Evolutionary conservation across 208 protist species (phyloP), one percentile per base, ranked within the genome.

Genomic region (Phytomonas sp.): DNA sequence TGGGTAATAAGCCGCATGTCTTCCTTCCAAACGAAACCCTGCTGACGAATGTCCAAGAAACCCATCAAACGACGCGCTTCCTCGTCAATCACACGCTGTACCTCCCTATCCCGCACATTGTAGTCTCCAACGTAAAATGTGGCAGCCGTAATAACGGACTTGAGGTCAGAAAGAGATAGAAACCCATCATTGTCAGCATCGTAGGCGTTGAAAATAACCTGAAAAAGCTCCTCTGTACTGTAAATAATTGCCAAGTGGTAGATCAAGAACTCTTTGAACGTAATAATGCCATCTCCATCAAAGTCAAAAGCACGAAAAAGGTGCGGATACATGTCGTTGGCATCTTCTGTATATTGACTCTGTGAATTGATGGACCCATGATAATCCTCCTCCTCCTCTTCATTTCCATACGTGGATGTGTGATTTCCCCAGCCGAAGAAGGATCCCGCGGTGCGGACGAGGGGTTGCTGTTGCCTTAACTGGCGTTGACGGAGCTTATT

Each of bases 141-240:
- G 56, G 93, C 89, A 4, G 83, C 87, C 34, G 92, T 93, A 56
- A 98, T 89, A 43, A 97, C 92, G 62, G 78, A 70, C 59, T 81
- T 81, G 70, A 98, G 85, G 34, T 98, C 95, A 4, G 81, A 63
- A 26, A 88, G 73, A 6, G 85, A 93, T 31, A 98, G 81, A 72
- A 78, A 87, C n/a, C 94, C 95, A 60, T 96, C 88, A 11, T 86
- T 82, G 72, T 98, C 89, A n/a, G 86, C 79, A 80, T 98, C 96
- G 79, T 97, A 98, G 26, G 93, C 84, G 66, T 89, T 87, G 74
- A 97, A 98, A 33, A 96, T 81, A 37, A 98, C 81, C 53, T 84
- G 75, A 68, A 94, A 93, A 20, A 96, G 77, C 59, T 96, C 92
- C 71, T 96, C 89, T 28, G 89, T 94, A 70, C 80, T 91, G 81